phyloP scores from a whole-genome alignment of 225 moss, liverwort and hornwort genomes.

The Antitrichia curtipendula region DNA sequence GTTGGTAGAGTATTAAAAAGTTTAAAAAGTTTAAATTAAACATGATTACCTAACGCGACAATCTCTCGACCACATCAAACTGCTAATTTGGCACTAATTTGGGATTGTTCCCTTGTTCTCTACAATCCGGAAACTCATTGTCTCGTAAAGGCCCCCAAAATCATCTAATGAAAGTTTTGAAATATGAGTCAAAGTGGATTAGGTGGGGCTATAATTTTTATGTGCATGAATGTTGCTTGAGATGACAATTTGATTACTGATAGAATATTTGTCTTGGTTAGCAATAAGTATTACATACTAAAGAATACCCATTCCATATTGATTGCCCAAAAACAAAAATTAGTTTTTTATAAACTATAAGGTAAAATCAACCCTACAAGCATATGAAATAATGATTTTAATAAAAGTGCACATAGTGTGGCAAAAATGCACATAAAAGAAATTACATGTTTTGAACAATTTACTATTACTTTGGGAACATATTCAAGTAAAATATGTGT shows the following conservation, averaged over 20 bases:
- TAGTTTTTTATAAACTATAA: neutral
- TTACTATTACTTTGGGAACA: accelerated
- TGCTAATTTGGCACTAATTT: too few species aligned
- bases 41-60: too few species aligned
- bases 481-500: neutral
- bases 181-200: neutral
- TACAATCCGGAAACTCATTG: too few species aligned
- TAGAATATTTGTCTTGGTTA: neutral
- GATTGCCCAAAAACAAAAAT: neutral
- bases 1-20: too few species aligned
- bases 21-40: too few species aligned
- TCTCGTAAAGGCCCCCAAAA: too few species aligned
- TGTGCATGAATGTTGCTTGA: too few species aligned
- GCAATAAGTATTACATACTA: too few species aligned
- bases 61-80: too few species aligned
- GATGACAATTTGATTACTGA: accelerated
- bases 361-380: too few species aligned
- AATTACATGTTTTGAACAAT: neutral
- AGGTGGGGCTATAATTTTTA: too few species aligned
- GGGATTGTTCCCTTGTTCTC: too few species aligned
- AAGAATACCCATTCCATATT: neutral
- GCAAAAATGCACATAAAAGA: neutral
- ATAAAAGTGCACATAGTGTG: neutral
- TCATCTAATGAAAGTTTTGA: neutral
- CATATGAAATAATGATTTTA: neutral